Evolutionary conservation across 225 moss, liverwort and hornwort species (phyloP), one percentile per base, ranked within the genome.

Genomic region (Physcomitrellopsis africana): DNA sequence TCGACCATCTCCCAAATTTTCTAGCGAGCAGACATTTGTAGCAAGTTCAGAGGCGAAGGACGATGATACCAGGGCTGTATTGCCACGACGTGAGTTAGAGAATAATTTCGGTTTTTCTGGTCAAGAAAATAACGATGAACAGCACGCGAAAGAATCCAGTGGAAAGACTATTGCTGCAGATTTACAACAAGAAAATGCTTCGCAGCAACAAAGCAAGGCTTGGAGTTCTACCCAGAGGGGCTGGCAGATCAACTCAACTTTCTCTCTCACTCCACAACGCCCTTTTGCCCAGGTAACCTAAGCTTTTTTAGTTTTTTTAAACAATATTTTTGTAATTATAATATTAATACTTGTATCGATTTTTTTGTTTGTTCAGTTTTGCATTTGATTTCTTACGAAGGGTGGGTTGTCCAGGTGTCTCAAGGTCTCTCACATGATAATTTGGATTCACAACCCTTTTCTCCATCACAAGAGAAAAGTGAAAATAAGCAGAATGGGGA

Each of bases 1-100:
- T 41, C 84, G 93, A 75, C 89, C 88, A 52, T 83, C 88, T 56
- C 73, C 79, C 56, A 89, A 87, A 83, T 72, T 84, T 69, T 74
- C 87, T 62, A 85, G 75, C 72, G 96, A 92, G 62, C 89, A 89
- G 58, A 69, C 82, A 5, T 85, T 72, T 77, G 51, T 84, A 60
- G 77, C 86, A 52, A 83, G 76, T 58, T 81, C 91, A 69, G 82
- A 85, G 80, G 78, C 81, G 15, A 82, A 72, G 66, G 79, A 76
- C 72, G 92, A 92, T 57, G 85, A 86, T 17, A 42, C 26, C 20
- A 78, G 75, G 72, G 79, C 74, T 62, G 56, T 73, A 3, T 65
- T 80, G 14, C 69, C 71, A 71, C 81, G 77, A 37, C 82, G 84
- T 47, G 94, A 88, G 69, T 55, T 78, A 62, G 87, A 86, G 62